A percentile compares a stretch with the other conserved stretches of the same genome.
These are phyloP conservation scores for Pseudofabraea citricarpa DNA, from an alignment of 2,329 filamentous ascomycete genomes.

Conservation along the genomic window DNA sequence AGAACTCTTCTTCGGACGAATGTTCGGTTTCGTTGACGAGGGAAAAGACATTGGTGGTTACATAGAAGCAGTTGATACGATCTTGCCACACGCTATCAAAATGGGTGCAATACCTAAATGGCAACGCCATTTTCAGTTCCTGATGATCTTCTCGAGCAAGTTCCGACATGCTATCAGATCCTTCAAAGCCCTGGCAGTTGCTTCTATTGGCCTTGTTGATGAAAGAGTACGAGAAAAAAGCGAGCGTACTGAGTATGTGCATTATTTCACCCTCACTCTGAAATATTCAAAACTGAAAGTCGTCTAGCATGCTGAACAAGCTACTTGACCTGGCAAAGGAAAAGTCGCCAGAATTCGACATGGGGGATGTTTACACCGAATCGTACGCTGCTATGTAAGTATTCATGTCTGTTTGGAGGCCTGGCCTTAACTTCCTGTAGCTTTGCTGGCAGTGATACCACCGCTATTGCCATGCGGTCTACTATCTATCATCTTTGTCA, in stretches of 20 bases:
- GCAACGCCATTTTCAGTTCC: not conserved
- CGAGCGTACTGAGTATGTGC: not conserved
- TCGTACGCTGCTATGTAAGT: conserved; percentile 2
- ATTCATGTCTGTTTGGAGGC: not conserved
- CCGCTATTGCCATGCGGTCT: conserved; percentile 4
- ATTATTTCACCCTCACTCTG: no score
- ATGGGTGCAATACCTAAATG: not conserved
- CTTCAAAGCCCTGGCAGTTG: not conserved
- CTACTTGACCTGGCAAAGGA: not conserved
- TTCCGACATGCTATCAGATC: not conserved
- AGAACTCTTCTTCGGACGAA: conserved; percentile 67
- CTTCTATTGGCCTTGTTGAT: not conserved
- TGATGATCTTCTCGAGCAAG: not conserved
- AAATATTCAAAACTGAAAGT: not conserved
- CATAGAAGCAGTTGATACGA: conserved; percentile 52
- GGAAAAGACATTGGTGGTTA: conserved; percentile 70
- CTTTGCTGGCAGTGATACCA: conserved; percentile 5
- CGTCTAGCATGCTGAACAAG: not conserved
- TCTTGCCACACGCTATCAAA: conserved; percentile 36
- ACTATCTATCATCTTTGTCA: conserved; percentile 5
- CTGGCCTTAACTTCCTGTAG: not conserved
- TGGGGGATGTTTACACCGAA: not conserved
- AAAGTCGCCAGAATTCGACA: not conserved
- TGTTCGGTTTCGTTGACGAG: conserved; percentile 67
- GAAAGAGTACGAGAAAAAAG: not conserved